Conservation (phyloP, 352 stramenopile genomes). For the Phytopythium kandeliae region DNA sequence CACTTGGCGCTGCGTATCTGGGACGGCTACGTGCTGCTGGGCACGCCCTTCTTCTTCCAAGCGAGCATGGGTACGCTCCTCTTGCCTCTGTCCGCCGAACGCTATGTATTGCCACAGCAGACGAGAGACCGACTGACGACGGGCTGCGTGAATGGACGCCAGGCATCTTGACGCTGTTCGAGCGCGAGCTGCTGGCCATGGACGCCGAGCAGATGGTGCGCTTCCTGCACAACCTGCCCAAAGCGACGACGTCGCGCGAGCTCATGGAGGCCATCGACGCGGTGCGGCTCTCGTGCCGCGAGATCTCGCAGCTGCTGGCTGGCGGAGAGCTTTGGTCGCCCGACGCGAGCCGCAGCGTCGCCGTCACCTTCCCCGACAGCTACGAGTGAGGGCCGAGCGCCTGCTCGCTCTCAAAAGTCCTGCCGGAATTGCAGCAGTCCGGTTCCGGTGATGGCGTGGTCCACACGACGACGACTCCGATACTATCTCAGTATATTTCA, state of each 20-base stretch:
- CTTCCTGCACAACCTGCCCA: constrained; percentile 70
- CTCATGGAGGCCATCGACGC: constrained; percentile 63
- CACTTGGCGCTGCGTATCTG: constrained; percentile 71
- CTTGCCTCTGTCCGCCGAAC: not conserved
- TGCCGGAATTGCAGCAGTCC: no score
- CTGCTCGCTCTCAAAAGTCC: no score
- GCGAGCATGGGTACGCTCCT: constrained; percentile 62
- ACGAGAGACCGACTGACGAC: not conserved
- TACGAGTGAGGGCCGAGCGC: constrained; percentile 37
- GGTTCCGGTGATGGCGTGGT: not conserved
- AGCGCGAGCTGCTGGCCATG: constrained; percentile 65
- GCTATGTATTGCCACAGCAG: no score
- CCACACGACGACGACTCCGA: not conserved
- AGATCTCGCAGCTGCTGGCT: constrained; percentile 63
- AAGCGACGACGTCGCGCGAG: constrained; percentile 48
- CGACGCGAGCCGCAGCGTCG: constrained; percentile 47
- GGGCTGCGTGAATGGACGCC: no score
- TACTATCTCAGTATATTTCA: not conserved
- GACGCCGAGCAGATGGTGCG: constrained; percentile 73
- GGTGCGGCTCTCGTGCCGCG: constrained; percentile 58
- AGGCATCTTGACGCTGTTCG: constrained; percentile 69
- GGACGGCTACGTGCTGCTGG: constrained; percentile 79
- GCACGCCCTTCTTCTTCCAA: constrained; percentile 85
- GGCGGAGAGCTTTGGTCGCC: constrained; percentile 75
- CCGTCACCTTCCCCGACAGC: constrained; percentile 69